These are phyloP conservation scores for Carallia brachiata DNA, from an alignment of 345 rosid genomes.

Conservation along the genomic window DNA sequence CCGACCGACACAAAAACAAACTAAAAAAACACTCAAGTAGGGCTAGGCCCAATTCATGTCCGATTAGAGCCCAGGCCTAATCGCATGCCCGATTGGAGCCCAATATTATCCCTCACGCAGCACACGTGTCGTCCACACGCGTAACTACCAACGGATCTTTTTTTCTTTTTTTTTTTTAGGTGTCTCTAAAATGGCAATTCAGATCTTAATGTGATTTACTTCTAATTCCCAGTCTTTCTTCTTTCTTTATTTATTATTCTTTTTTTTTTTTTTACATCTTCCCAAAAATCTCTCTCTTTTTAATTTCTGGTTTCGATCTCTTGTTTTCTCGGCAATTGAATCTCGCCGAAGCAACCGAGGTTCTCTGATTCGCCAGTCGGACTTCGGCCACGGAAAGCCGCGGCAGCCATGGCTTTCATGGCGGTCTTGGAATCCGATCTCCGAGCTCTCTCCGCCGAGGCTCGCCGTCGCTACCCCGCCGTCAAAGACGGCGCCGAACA, in stretches of 20 bases:
- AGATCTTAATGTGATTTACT: neutral
- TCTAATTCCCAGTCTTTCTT: neutral
- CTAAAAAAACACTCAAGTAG: no score
- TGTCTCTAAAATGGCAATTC: no score
- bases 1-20: no score
- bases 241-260: no score
- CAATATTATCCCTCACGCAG: no score
- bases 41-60: no score
- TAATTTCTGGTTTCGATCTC: neutral
- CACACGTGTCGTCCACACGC: no score
- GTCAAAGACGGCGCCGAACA: conserved; percentile 96
- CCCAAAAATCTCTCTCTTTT: neutral
- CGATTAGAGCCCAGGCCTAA: no score
- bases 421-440: conserved; percentile 96
- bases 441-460: conserved; percentile 95
- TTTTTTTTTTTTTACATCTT: no score
- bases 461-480: conserved; percentile 90
- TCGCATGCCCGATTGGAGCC: no score
- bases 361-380: neutral
- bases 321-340: neutral
- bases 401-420: conserved; percentile 70
- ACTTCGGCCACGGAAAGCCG: neutral
- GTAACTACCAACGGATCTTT: no score
- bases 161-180: no score
- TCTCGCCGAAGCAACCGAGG: neutral